Evolutionary conservation across 768 basidiomycete species (phyloP).

Genomic region (Heimioporus sp.): DNA sequence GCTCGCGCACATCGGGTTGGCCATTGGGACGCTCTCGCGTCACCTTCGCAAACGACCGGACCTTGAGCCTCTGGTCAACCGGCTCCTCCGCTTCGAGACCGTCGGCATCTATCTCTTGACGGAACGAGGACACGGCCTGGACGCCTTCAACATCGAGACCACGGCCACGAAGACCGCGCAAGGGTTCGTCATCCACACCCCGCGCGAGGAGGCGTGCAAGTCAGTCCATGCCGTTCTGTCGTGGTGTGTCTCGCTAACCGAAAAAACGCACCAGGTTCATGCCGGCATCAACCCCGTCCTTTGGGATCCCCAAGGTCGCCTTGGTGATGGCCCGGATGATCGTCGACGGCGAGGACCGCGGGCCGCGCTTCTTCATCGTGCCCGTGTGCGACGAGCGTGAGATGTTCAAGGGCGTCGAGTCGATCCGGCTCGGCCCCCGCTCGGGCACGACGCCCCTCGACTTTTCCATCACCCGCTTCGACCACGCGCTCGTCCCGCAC

Average conservation of each 20-base stretch:
- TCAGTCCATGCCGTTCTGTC: constrained; percentile 21
- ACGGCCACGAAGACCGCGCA: constrained; percentile 50
- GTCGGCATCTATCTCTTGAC: constrained; percentile 53
- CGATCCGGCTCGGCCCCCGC: constrained; percentile 48
- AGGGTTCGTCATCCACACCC: constrained; percentile 55
- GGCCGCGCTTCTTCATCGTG: constrained; percentile 53
- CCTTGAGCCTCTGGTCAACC: constrained; percentile 45
- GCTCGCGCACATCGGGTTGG: constrained; percentile 50
- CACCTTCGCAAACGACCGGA: constrained; percentile 50
- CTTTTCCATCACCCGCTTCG: constrained; percentile 54
- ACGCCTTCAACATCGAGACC: constrained; percentile 60
- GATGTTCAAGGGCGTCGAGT: constrained; percentile 53
- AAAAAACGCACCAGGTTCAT: constrained; percentile 50
- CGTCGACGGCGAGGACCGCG: constrained; percentile 49
- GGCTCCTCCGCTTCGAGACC: constrained; percentile 49
- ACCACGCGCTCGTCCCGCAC: constrained; percentile 49
- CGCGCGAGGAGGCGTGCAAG: constrained; percentile 59
- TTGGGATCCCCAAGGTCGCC: constrained; percentile 51
- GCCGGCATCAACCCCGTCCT: constrained; percentile 54
- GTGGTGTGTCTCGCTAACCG: neutral
- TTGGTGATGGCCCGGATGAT: constrained; percentile 57
- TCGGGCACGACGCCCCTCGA: constrained; percentile 54
- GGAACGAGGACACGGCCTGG: constrained; percentile 58
- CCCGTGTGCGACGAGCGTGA: constrained; percentile 51
- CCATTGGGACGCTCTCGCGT: constrained; percentile 51